Conservation (phyloP, 352 stramenopile species). For the Blastocystis sp. region DNA sequence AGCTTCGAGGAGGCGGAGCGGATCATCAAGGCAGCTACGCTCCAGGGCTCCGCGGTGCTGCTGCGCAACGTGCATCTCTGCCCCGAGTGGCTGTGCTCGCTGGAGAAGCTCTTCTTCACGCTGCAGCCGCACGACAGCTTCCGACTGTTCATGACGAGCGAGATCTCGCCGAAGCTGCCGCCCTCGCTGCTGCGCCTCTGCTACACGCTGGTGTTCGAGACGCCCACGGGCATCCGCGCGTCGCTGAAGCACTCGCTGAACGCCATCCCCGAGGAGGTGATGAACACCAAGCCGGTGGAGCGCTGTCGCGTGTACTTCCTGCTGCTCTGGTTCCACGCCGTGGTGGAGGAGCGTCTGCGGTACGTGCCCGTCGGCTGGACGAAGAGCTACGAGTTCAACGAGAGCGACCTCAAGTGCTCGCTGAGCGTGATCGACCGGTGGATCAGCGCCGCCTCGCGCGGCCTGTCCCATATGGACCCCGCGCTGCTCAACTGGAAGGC, state of each 20-base stretch:
- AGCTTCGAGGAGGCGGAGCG: slow-evolving; percentile 92
- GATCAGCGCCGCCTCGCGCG: slow-evolving; percentile 85
- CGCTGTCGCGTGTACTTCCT: slow-evolving; percentile 91
- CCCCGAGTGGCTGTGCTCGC: slow-evolving; percentile 90
- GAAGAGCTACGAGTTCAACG: slow-evolving; percentile 97
- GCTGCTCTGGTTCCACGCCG: slow-evolving; percentile 95
- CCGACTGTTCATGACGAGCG: slow-evolving; percentile 94
- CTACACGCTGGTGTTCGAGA: slow-evolving; percentile 96
- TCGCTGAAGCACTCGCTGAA: slow-evolving; percentile 93
- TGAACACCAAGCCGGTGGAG: slow-evolving; percentile 86
- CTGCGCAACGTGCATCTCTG: slow-evolving; percentile 99
- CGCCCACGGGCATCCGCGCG: slow-evolving; percentile 94
- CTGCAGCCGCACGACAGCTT: slow-evolving; percentile 79
- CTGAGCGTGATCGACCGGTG: slow-evolving; percentile 96
- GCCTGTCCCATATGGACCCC: slow-evolving; percentile 88
- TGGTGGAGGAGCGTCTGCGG: slow-evolving; percentile 94
- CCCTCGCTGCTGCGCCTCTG: slow-evolving; percentile 92
- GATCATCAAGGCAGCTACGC: slow-evolving; percentile 89
- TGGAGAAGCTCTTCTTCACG: slow-evolving; percentile 96
- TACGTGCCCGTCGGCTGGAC: slow-evolving; percentile 97
- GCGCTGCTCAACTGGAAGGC: slow-evolving; percentile 97
- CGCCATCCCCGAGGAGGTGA: slow-evolving; percentile 87
- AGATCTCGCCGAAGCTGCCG: slow-evolving; percentile 93
- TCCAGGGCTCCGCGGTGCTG: slow-evolving; percentile 94
- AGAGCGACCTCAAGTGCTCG: slow-evolving; percentile 94